These are phyloP conservation scores for Pisolithus sp. DNA, from an alignment of 768 basidiomycete genomes.

Conservation along the genomic window DNA sequence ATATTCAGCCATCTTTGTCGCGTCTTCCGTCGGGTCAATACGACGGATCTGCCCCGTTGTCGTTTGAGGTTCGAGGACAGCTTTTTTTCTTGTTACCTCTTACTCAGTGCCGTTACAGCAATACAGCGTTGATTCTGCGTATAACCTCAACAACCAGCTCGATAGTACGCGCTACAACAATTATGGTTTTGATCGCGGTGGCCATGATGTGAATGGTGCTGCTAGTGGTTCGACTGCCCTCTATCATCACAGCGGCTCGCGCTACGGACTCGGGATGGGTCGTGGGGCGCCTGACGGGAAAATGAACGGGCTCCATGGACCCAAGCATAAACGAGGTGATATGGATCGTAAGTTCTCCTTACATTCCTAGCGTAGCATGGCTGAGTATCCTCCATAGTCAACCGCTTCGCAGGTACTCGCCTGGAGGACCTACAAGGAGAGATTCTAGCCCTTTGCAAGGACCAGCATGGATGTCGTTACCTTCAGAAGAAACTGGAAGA, in stretches of 20 bases:
- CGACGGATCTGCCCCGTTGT: conserved; percentile 42
- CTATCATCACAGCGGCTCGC: conserved; percentile 71
- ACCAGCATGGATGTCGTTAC: conserved; percentile 98
- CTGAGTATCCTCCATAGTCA: conserved; percentile 47
- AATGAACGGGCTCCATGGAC: conserved; percentile 86
- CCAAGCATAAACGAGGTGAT: conserved; percentile 93
- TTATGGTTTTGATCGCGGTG: conserved; percentile 53
- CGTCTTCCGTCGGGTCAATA: conserved; percentile 56
- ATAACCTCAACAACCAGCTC: conserved; percentile 40
- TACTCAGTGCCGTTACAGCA: conserved; percentile 28
- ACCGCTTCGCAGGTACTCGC: conserved; percentile 93
- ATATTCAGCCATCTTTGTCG: conserved; percentile 69
- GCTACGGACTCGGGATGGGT: conserved; percentile 65
- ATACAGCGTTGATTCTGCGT: conserved; percentile 53
- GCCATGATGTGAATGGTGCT: conserved; percentile 26
- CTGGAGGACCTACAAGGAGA: conserved; percentile 95
- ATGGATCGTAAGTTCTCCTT: conserved; percentile 74
- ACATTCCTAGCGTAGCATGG: neutral
- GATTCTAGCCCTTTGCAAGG: conserved; percentile 91
- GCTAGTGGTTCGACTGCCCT: conserved; percentile 64
- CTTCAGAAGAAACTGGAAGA: conserved; percentile 99
- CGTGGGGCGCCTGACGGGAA: conserved; percentile 62
- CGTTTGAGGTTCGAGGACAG: conserved; percentile 45
- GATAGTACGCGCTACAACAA: conserved; percentile 50
- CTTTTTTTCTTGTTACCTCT: conserved; percentile 2